Conservation (phyloP, 148 eudicot genomes). For the Rhododendron vialii region DNA sequence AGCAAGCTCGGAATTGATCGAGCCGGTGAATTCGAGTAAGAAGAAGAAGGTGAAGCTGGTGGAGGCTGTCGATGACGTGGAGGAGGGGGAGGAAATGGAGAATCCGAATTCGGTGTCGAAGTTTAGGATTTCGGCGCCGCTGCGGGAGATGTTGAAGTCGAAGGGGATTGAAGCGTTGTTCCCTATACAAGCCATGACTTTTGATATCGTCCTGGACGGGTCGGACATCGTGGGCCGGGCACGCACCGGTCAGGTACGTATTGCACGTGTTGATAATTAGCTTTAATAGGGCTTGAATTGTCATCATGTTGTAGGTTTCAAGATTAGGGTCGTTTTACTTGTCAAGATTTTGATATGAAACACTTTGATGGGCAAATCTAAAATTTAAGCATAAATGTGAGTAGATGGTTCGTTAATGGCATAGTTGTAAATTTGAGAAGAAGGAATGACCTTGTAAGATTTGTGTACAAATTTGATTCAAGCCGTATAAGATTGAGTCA, state of each 20-base stretch:
- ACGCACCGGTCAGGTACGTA: slow-evolving; percentile 80
- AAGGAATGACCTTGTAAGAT: not conserved
- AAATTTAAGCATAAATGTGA: not conserved
- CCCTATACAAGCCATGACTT: slow-evolving; percentile 92
- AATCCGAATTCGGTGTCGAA: slow-evolving; percentile 60
- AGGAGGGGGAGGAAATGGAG: not conserved
- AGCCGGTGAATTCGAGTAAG: slow-evolving; percentile 39
- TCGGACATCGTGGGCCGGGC: slow-evolving; percentile 89
- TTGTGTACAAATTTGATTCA: too few species aligned
- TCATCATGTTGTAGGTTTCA: not conserved
- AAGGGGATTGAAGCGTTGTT: slow-evolving; percentile 80
- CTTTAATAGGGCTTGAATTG: not conserved
- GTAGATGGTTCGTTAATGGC: not conserved
- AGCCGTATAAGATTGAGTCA: too few species aligned
- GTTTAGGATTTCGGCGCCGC: slow-evolving; percentile 65
- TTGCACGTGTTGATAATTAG: not conserved
- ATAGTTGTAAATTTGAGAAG: not conserved
- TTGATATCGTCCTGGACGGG: slow-evolving; percentile 57
- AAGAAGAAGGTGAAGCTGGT: slow-evolving; percentile 36
- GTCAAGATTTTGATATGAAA: not conserved
- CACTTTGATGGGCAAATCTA: not conserved
- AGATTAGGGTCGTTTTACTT: not conserved
- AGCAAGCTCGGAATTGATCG: slow-evolving; percentile 39
- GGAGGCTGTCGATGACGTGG: slow-evolving; percentile 23
- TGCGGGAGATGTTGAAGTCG: slow-evolving; percentile 47